Base-by-base conservation (phyloP, 306 rosid genomes). In the Gleditsia sinensis region DNA sequence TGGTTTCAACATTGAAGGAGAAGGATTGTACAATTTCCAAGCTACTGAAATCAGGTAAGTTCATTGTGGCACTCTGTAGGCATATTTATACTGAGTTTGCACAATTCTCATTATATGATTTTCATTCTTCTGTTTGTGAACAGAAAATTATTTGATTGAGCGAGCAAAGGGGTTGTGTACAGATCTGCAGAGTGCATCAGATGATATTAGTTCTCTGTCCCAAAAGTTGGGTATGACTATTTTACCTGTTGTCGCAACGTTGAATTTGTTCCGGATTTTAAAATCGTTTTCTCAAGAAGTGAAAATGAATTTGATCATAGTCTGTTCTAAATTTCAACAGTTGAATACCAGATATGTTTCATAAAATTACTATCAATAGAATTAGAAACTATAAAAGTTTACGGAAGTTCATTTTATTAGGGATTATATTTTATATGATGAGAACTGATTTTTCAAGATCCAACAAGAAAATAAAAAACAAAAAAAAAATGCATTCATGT, bases 131-230 rank as follows among this genome's bases (percentile, higher is more conserved):
- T 50, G 19, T 74, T 43, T 46, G 45, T 66, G 37, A 53, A 71
- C 93, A 94, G 97, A 91, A 85, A 88, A 86, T 60, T 77, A 85
- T 59, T 79, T 92, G 78, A 73, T 91, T 83, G 91, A 85, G 67
- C 86, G 85, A 55, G 97, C 99, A 48, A 90, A 87, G 87, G 89
- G 85, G 74, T 80, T 94, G 80, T 60, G 93, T 77, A 51, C 53
- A 63, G 94, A 90, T 73, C 82, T 94, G 75, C 89, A 87, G 83
- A 77, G 65, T 46, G 97, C 99, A 45, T 84, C 96, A 7, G 89
- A 88, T 58, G 93, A 88, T 77, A 83, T 92, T 66, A 58, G 56
- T 83, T 84, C 75, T 34, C 69, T 94, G 65, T 86, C 87, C 72
- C 62, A 87, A 36, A 86, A 80, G 80, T 67, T 94, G 80, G 99